Base-by-base conservation (phyloP, 331 rosid genomes). In the Quercus lobata region DNA sequence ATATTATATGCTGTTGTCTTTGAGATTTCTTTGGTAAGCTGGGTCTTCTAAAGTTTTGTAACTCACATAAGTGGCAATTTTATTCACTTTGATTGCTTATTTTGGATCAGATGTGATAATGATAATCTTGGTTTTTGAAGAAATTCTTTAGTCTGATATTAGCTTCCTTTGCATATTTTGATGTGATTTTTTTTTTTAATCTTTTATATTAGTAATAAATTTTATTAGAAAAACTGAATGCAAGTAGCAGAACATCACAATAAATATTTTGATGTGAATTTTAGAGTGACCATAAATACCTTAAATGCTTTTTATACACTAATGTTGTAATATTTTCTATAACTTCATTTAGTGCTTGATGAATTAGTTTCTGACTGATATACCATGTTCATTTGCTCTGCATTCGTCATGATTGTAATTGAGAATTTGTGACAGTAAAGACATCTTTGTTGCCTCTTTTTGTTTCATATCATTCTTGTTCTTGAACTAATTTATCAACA, bases 401-500 rank as follows among this genome's bases (percentile, higher is more conserved):
- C 49, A 17, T 8, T 66, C 17, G 0, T 2, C 14, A 41, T 66
- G n/a, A 11, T 60, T 3, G 17, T 9, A 15, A 68, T 34, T 68
- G 16, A 10, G 72, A 65, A 34, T 68, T 19, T 35, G 52, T 34
- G 29, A 19, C n/a, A 35, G 32, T 34, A 35, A 68, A 15, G 18
- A 5, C 21, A 46, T 82, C 14, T 75, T 74, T 44, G 62, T 55
- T 76, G 54, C 69, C 75, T 46, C 60, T 60, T 60, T 84, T 75
- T 46, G 65, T 80, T 62, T 75, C 34, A 21, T 77, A 35, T 69
- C 19, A 32, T 75, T 83, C 32, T 34, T 76, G 63, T 66, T 7
- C 66, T 83, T 65, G 70, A 81, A 74, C 78, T 25, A 62, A 53
- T 76, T 83, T 80, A 37, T 82, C 32, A 27, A 77, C 92, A 96